Evolutionary conservation across 169 alveolate genomes (phyloP), one percentile per base, ranked within the genome.

Genomic region (Eimeria praecox): DNA sequence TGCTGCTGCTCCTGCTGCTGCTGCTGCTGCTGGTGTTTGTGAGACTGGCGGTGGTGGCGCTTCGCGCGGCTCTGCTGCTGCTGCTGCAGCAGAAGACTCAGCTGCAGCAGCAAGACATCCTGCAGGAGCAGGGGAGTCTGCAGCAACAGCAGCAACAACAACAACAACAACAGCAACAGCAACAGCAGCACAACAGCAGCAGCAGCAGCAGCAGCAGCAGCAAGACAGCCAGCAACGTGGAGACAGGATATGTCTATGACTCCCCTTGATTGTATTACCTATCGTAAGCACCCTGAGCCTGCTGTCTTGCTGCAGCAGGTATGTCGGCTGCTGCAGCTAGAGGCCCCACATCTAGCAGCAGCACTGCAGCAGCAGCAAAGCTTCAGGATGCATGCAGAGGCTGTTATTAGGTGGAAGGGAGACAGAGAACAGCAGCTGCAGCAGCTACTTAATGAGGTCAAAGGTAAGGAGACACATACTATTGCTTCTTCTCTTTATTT

Each of bases 241-340:
- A 3, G 24, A 12, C 71, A 20, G 35, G 42, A 20, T 12, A 8
- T 40, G 9, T 9, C 49, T 22, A 59, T 82, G 69, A 82, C 90
- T 44, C n/a, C 90, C 8, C 90, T 82, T 30, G 90, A 82, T 42
- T 30, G 90, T 49, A 82, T 82, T 33, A 52, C 71, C 9, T 82
- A 82, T n/a, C 49, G 73, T 42, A 82, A 27, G 49, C 90, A 82
- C 90, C 49, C 73, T 27, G 73, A 82, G 35, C 90, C 90, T 9
- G 71, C 71, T 12, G 73, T 44, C 20, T 27, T 82, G 90, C 90
- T 82, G 90, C 90, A 82, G 90, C 90, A 82, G 46, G 90, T 82
- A 24, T 82, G 73, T 30, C 90, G 71, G 90, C 73, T 82, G 46
- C 73, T 82, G 73, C 90, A 82, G 90, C 90, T 82, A 3, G 90